Conservation (phyloP, 2,329 filamentous ascomycete genomes). For the Nemania abortiva region DNA sequence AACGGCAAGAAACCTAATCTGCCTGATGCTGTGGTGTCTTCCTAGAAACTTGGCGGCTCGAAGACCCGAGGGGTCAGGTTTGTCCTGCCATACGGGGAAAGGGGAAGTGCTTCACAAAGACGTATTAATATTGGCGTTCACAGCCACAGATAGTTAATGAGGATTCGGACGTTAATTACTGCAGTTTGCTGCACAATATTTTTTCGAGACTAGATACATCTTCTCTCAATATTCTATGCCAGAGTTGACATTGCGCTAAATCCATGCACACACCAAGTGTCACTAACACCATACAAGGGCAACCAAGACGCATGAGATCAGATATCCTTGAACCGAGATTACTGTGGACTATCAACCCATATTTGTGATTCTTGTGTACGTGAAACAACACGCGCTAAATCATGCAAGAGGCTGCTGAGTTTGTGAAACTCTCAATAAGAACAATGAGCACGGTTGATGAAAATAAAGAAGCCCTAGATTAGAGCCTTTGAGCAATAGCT, state of each 20-base stretch:
- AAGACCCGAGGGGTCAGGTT: neutral
- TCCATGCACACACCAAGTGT: neutral
- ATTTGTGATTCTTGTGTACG: neutral
- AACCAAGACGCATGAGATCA: neutral
- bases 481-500: neutral
- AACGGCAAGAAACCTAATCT: neutral
- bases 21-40: neutral
- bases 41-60: neutral
- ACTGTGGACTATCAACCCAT: neutral
- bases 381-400: neutral
- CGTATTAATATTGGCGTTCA: neutral
- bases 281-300: neutral
- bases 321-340: neutral
- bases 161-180: neutral
- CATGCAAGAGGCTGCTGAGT: neutral
- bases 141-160: too few species aligned
- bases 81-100: neutral
- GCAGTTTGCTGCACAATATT: neutral
- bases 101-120: neutral
- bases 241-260: neutral
- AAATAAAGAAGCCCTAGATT: neutral
- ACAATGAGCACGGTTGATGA: neutral
- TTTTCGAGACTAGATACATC: neutral
- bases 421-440: neutral
- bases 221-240: neutral